Evolutionary conservation across 1,284 basidiomycete species (phyloP).

Genomic region (Ceratobasidium sp.): DNA sequence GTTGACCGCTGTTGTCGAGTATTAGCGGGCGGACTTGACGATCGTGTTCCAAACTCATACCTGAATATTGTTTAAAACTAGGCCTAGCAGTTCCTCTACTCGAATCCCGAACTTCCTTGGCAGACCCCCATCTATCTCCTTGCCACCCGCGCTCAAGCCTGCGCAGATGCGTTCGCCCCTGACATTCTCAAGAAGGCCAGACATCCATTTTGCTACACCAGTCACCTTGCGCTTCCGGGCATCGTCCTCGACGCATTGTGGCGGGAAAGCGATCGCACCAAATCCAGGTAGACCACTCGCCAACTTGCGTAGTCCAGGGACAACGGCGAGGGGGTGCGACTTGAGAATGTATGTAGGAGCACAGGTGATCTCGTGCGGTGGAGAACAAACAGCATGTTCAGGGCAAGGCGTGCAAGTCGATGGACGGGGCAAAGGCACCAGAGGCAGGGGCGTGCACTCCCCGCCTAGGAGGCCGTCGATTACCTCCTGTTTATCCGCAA

Average conservation of each 20-base stretch:
- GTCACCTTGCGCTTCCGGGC: constrained; percentile 82
- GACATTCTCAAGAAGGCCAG: constrained; percentile 72
- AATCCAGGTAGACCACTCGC: constrained; percentile 81
- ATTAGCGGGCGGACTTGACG: neutral
- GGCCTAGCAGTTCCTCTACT: constrained; percentile 59
- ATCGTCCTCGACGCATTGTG: constrained; percentile 85
- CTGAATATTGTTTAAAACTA: constrained; percentile 46
- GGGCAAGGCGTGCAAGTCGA: constrained; percentile 87
- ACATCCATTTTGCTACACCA: constrained; percentile 77
- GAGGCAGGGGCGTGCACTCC: constrained; percentile 64
- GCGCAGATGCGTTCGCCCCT: constrained; percentile 77
- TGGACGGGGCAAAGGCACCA: constrained; percentile 70
- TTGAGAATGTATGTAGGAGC: constrained; percentile 78
- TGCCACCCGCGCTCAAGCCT: constrained; percentile 57
- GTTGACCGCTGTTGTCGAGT: neutral
- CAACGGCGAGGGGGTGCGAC: constrained; percentile 63
- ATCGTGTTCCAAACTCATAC: constrained; percentile 1
- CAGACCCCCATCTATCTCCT: constrained; percentile 66
- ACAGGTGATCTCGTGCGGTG: constrained; percentile 69
- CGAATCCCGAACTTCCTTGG: constrained; percentile 80
- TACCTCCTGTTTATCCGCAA: constrained; percentile 17
- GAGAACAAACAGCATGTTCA: constrained; percentile 78
- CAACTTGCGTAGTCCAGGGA: constrained; percentile 61
- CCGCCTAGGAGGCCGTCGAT: constrained; percentile 51
- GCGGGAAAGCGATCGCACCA: constrained; percentile 81